Evolutionary conservation across 2,329 filamentous ascomycete genomes (phyloP), one percentile per base, ranked within the genome.

Genomic region (Calonectria henricotiae): DNA sequence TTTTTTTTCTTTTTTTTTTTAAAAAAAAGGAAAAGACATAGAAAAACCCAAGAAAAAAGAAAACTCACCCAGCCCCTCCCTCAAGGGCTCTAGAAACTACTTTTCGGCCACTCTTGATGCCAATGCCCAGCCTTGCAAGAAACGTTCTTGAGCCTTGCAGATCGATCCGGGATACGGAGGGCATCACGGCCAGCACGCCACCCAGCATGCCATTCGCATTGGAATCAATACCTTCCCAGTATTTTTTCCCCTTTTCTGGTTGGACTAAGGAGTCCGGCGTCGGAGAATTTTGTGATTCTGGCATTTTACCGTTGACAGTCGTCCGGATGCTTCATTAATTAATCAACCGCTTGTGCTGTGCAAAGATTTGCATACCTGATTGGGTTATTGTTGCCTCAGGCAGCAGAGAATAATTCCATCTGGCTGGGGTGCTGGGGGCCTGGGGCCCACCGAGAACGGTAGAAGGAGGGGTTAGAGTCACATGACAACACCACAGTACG

Each of bases 151-250:
- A 93, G 49, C 91, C 92, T 76, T 91, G 90, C 0, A 94, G 85
- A 77, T 94, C 93, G 62, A 92, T 88, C 60, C 89, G 86, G 3
- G 89, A 90, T 71, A 93, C 68, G 0, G 78, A 76, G 0, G 84
- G 81, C 70, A 85, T 85, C 82, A 55, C 5, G 13, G 51, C 32
- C 11, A 55, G 12, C 9, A 55, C n/a, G 5, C 95, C 93, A 71
- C 94, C 95, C 1, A 97, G 91, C 92, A 96, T 95, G 78, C 94
- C 94, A 76, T 92, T 88, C 51, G 84, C 81, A 62, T 86, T 82
- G 39, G 85, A 83, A 3, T 81, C 80, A 64, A 85, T 75, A 20
- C 78, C 75, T 64, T 86, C 78, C 87, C 87, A 89, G 79, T 89
- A 89, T 30, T 79, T 75, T 12, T 80, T 80, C 11, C 83, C 81